Evolutionary conservation across 805 yeast species (phyloP).

Genomic region (Candida fluviatilis): DNA sequence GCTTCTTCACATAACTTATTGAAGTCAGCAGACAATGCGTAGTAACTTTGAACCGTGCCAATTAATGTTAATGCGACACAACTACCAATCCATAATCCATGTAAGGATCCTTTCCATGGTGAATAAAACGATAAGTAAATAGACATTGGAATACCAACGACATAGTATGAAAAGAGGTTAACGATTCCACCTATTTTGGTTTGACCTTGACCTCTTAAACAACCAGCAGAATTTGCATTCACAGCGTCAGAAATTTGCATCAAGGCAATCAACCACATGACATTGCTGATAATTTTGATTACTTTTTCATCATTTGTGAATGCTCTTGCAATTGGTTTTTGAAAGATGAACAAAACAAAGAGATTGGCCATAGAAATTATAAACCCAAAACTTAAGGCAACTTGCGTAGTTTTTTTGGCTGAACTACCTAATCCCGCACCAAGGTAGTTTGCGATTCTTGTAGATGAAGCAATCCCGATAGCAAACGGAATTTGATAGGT

Average conservation of each 20-base stretch:
- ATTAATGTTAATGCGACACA: constrained; percentile 49
- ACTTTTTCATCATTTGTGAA: constrained; percentile 63
- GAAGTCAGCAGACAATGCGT: constrained; percentile 32
- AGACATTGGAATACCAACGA: constrained; percentile 61
- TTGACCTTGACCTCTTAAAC: constrained; percentile 75
- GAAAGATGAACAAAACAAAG: constrained; percentile 26
- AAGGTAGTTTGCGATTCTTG: constrained; percentile 53
- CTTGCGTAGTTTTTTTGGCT: constrained; percentile 34
- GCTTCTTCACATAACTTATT: constrained; percentile 36
- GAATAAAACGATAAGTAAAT: constrained; percentile 49
- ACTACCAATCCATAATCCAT: constrained; percentile 65
- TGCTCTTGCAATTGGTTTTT: constrained; percentile 31
- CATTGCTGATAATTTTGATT: constrained; percentile 42
- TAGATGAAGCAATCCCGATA: constrained; percentile 54
- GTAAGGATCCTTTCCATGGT: constrained; percentile 41
- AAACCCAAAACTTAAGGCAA: constrained; percentile 35
- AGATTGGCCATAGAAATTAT: constrained; percentile 30
- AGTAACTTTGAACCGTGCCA: constrained; percentile 42
- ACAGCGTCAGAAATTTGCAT: constrained; percentile 70
- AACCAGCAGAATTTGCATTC: constrained; percentile 70
- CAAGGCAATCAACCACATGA: constrained; percentile 60
- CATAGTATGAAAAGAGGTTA: constrained; percentile 54
- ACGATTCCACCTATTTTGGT: constrained; percentile 60
- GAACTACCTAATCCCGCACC: constrained; percentile 42
- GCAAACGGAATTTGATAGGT: constrained; percentile 58